Evolutionary conservation across 2,329 filamentous ascomycete genomes (phyloP).

Genomic region (Ambrosiella beaveri): DNA sequence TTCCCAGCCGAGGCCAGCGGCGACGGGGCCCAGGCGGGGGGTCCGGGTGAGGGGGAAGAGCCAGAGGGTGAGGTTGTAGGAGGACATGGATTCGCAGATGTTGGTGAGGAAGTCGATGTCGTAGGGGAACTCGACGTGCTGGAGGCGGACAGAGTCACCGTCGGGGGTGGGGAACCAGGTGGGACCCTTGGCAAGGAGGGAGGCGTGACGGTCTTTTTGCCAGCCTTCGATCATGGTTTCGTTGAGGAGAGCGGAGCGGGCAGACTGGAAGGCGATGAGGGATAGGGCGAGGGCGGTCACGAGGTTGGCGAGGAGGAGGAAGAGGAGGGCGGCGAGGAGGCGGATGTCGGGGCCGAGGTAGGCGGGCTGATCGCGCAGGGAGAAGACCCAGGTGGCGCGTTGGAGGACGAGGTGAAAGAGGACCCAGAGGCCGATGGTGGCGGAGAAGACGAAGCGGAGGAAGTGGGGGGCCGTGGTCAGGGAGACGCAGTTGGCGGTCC

Average conservation of each 20-base stretch:
- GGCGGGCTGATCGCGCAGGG: constrained; percentile 46
- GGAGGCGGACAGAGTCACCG: constrained; percentile 30
- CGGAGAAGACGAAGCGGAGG: constrained; percentile 56
- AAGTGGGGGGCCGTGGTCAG: constrained; percentile 71
- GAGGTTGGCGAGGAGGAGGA: constrained; percentile 40
- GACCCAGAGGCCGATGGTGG: constrained; percentile 45
- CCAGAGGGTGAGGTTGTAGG: constrained; percentile 47
- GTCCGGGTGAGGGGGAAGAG: constrained; percentile 46
- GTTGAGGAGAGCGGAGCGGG: constrained; percentile 47
- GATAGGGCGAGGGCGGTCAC: constrained; percentile 43
- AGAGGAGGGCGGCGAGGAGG: constrained; percentile 43
- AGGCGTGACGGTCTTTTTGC: constrained; percentile 50
- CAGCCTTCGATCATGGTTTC: constrained; percentile 68
- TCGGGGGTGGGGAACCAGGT: constrained; percentile 25
- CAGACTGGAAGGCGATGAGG: constrained; percentile 46
- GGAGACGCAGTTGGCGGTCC: constrained; percentile 71
- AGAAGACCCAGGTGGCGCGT: constrained; percentile 44
- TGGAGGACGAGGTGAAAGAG: constrained; percentile 43
- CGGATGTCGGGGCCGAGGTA: constrained; percentile 52
- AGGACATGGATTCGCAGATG: constrained; percentile 60
- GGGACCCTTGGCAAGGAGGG: constrained; percentile 30
- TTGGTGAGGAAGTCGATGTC: constrained; percentile 62
- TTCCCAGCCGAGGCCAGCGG: constrained; percentile 32
- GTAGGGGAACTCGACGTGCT: constrained; percentile 63
- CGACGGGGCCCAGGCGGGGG: constrained; percentile 25